Evolutionary conservation across 1,139 yeast species (phyloP), one percentile per base, ranked within the genome.

Genomic region (Candida labiduridarum): DNA sequence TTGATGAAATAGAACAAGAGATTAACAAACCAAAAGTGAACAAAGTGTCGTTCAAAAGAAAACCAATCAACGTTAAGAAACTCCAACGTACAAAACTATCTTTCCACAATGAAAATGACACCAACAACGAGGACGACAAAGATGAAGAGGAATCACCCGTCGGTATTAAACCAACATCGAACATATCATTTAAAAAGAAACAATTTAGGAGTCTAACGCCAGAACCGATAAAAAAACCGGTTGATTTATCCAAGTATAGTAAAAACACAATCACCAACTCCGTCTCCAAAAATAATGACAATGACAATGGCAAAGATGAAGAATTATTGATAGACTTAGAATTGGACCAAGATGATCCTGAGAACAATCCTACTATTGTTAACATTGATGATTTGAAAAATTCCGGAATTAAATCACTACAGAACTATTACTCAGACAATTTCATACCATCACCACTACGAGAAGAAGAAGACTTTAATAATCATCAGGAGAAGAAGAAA

Each of bases 351-450:
- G 52, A 49, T 3, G 62, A 62, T 36, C 62, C 62, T 0, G 67
- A 63, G 30, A 53, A 60, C 41, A 52, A 50, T 35, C 67, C 68
- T 0, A 56, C 59, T 1, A 56, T 64, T 15, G 67, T 57, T 19
- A 60, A 64, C 44, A 39, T 58, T 3, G 56, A 59, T 15, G 60
- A 53, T 7, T 46, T 61, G 9, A 56, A 50, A 19, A 22, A 15
- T 19, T 10, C 25, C 2, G 33, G 30, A 16, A 14, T 43, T 7
- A 11, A 15, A 7, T 19, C 22, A 19, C 22, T 19, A 19, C 22
- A 19, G 22, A 19, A 19, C 4, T 19, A 30, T 16, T 11, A 7
- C 35, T 39, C 15, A 25, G 9, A 16, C 14, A 34, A n/a, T 29
- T n/a, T 45, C 33, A 47, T 46, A n/a, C 33, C 18, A 16, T 46